Conservation (phyloP, 2,329 filamentous ascomycete genomes). For the Elsinoe fawcettii region DNA sequence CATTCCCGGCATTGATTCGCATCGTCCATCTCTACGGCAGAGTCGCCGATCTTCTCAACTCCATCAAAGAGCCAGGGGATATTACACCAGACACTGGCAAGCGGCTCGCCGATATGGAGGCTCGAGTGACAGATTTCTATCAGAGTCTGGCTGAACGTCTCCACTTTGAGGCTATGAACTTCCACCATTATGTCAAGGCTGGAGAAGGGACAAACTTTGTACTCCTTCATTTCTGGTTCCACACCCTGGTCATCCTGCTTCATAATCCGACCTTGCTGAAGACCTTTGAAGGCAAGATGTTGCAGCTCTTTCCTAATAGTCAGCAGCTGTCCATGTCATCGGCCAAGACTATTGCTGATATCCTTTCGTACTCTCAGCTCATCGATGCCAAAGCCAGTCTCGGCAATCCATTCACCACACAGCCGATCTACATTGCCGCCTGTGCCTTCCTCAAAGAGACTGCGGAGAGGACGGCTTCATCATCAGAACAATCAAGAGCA, state of each 20-base stretch:
- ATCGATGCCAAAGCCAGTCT: slow-evolving; percentile 80
- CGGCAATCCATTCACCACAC: slow-evolving; percentile 77
- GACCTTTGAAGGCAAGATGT: slow-evolving; percentile 61
- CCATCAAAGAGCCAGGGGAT: slow-evolving; percentile 64
- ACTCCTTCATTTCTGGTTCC: slow-evolving; percentile 81
- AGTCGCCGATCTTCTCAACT: slow-evolving; percentile 77
- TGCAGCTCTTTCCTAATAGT: slow-evolving; percentile 71
- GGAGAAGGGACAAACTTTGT: slow-evolving; percentile 84
- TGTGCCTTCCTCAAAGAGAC: slow-evolving; percentile 84
- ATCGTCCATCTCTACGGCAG: slow-evolving; percentile 82
- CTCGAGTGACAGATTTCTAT: slow-evolving; percentile 65
- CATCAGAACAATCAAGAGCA: slow-evolving; percentile 49
- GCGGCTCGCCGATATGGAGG: slow-evolving; percentile 68
- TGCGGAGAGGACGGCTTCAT: slow-evolving; percentile 57
- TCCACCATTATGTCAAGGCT: slow-evolving; percentile 71
- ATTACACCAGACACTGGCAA: slow-evolving; percentile 67
- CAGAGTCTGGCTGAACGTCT: slow-evolving; percentile 66
- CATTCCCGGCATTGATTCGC: slow-evolving; percentile 71
- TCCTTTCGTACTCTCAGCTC: slow-evolving; percentile 75
- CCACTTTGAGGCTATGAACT: slow-evolving; percentile 79
- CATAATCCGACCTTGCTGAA: slow-evolving; percentile 78
- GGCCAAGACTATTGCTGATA: slow-evolving; percentile 86
- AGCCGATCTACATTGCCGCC: slow-evolving; percentile 85
- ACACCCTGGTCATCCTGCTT: slow-evolving; percentile 74
- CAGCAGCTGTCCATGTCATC: slow-evolving; percentile 78